Conservation (phyloP, 1,139 yeast species). For the Debaryomycetaceae sp. region DNA sequence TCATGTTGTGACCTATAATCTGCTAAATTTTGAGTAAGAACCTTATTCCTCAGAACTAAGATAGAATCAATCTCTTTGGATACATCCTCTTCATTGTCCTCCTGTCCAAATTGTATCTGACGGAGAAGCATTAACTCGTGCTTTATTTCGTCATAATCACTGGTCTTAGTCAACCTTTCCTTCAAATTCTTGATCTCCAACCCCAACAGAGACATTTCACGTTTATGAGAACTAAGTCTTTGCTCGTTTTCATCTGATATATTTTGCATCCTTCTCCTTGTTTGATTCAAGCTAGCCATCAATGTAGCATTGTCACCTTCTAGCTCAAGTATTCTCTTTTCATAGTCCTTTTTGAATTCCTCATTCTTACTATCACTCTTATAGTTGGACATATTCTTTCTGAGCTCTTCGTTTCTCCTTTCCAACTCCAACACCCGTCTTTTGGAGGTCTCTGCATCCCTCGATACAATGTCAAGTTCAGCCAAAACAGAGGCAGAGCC, state of each 20-base stretch:
- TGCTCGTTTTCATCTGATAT: conserved; percentile 32
- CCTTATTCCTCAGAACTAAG: conserved; percentile 57
- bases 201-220: conserved; percentile 48
- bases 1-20: conserved; percentile 53
- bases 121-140: conserved; percentile 69
- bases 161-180: conserved; percentile 39
- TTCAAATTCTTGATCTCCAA: conserved; percentile 52
- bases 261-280: conserved; percentile 30
- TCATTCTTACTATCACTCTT: conserved; percentile 42
- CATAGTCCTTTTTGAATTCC: conserved; percentile 29
- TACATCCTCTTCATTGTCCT: conserved; percentile 14
- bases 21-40: conserved; percentile 58
- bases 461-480: conserved; percentile 62
- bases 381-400: conserved; percentile 57
- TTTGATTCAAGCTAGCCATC: conserved; percentile 61
- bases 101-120: conserved; percentile 68
- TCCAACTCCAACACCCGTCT: conserved; percentile 69
- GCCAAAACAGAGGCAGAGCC: conserved; percentile 33
- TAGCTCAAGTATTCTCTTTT: conserved; percentile 47
- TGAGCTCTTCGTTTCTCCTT: conserved; percentile 69
- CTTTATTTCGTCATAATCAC: conserved; percentile 76
- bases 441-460: conserved; percentile 75
- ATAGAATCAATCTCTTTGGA: conserved; percentile 39
- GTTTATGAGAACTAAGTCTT: conserved; percentile 30
- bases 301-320: conserved; percentile 66